Percentiles rank a stretch among this genome's conserved stretches.
Evolutionary conservation across 768 basidiomycete species (phyloP).

Genomic region (Hemileccinum impolitum): DNA sequence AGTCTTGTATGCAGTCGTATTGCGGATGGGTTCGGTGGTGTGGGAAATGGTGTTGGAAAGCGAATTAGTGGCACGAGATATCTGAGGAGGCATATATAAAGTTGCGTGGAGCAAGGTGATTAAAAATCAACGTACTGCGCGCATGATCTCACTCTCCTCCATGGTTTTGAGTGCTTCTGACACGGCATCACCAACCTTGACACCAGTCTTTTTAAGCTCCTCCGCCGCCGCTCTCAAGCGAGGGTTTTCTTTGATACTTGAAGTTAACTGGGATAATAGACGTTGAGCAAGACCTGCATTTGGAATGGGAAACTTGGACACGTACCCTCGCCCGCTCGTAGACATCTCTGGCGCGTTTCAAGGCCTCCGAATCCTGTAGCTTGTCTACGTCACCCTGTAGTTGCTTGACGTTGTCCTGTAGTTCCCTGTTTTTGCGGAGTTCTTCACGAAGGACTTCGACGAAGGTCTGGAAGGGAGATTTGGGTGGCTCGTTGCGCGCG

Average conservation of each 20-base stretch:
- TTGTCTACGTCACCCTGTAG: slow-evolving; percentile 97
- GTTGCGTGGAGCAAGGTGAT: neutral
- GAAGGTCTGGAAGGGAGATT: slow-evolving; percentile 95
- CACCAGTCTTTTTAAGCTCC: slow-evolving; percentile 84
- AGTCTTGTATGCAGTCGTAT: slow-evolving; percentile 92
- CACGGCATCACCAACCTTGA: slow-evolving; percentile 93
- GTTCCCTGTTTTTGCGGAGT: slow-evolving; percentile 86
- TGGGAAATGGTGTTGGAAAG: slow-evolving; percentile 82
- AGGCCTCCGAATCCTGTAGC: slow-evolving; percentile 92
- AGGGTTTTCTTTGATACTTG: slow-evolving; percentile 96
- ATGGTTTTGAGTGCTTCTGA: slow-evolving; percentile 86
- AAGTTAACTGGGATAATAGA: slow-evolving; percentile 62
- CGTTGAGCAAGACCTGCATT: slow-evolving; percentile 2
- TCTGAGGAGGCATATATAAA: slow-evolving; percentile 40
- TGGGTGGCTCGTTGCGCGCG: slow-evolving; percentile 62
- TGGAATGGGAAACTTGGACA: slow-evolving; percentile 16
- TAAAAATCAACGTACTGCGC: slow-evolving; percentile 54
- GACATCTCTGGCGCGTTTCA: slow-evolving; percentile 87
- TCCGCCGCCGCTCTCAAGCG: slow-evolving; percentile 88
- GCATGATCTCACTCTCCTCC: slow-evolving; percentile 93
- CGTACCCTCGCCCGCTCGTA: slow-evolving; percentile 93
- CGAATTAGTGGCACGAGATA: slow-evolving; percentile 81
- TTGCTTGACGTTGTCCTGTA: slow-evolving; percentile 96
- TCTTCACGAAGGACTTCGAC: slow-evolving; percentile 93
- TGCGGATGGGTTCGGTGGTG: slow-evolving; percentile 95